phyloP scores from a whole-genome alignment of 345 rosid genomes.

The Xanthoceras sorbifolium region DNA sequence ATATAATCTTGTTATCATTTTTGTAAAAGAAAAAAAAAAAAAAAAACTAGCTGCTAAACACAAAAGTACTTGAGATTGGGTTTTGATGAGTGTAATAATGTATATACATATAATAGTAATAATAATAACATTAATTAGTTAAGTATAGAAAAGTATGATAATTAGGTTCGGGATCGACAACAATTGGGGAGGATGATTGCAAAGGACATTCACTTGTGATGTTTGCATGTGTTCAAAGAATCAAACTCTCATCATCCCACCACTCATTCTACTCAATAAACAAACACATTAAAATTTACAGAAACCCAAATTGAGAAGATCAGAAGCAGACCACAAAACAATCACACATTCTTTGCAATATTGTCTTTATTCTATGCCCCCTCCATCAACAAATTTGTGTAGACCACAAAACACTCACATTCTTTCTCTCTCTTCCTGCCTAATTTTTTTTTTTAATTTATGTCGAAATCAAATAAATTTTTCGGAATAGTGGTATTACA shows the following conservation, averaged over 20 bases:
- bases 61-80: neutral
- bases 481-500: too few relatives aligned
- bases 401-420: neutral
- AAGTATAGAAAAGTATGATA: neutral
- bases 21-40: too few relatives aligned
- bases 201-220: constrained; percentile 35
- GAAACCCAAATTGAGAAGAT: neutral
- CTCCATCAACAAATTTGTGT: neutral
- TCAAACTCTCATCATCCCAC: constrained; percentile 33
- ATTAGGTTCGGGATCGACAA: constrained; percentile 31
- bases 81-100: neutral
- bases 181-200: constrained; percentile 44
- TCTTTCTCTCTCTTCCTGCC: neutral
- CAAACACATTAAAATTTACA: too few relatives aligned
- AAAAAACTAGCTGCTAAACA: too few relatives aligned
- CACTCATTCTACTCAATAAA: neutral
- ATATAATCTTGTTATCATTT: too few relatives aligned
- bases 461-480: too few relatives aligned
- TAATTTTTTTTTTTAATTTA: too few relatives aligned
- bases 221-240: constrained; percentile 47
- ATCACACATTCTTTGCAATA: neutral
- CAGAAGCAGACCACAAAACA: too few relatives aligned
- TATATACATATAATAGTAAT: neutral
- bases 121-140: neutral
- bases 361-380: constrained; percentile 13